phyloP scores from a whole-genome alignment of 495 filamentous ascomycete species.

The Aspergillus cristatus region DNA sequence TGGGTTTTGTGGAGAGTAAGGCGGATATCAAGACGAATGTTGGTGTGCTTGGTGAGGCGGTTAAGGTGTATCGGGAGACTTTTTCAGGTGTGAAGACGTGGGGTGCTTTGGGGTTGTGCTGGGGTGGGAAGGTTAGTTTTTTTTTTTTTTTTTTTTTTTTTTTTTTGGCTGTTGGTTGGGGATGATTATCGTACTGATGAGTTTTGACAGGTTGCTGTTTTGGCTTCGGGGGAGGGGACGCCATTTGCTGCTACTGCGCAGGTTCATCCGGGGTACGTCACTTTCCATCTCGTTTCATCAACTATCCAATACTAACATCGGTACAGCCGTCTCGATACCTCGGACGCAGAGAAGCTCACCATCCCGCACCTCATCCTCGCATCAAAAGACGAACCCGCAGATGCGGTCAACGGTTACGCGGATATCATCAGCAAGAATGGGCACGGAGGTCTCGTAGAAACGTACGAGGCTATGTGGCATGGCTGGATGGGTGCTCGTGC shows the following conservation, averaged over 20 bases:
- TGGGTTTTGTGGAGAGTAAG: slow-evolving; percentile 16
- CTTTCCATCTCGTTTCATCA: background rate
- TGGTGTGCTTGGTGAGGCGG: slow-evolving; percentile 13
- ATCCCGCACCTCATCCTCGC: slow-evolving; percentile 48
- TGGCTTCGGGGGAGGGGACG: slow-evolving; percentile 28
- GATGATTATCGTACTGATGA: background rate
- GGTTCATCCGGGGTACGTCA: slow-evolving; percentile 38
- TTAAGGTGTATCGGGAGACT: slow-evolving; percentile 13
- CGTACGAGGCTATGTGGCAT: slow-evolving; percentile 44
- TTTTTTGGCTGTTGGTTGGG: too few relatives aligned
- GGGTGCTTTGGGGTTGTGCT: slow-evolving; percentile 40
- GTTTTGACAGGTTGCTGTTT: slow-evolving; percentile 27
- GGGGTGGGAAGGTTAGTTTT: slow-evolving; percentile 36
- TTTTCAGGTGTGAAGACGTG: slow-evolving; percentile 29
- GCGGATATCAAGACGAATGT: slow-evolving; percentile 18
- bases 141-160: background rate
- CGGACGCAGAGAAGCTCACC: slow-evolving; percentile 35
- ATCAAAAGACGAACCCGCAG: slow-evolving; percentile 42
- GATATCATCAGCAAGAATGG: slow-evolving; percentile 29
- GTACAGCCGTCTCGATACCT: slow-evolving; percentile 25
- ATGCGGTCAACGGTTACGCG: slow-evolving; percentile 29
- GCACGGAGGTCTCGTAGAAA: slow-evolving; percentile 36
- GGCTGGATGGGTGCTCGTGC: slow-evolving; percentile 58
- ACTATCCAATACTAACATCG: slow-evolving; percentile 1
- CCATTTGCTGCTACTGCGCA: slow-evolving; percentile 40